These are phyloP conservation scores for Atkinsonella texensis DNA, from an alignment of 2,329 filamentous ascomycete species.

Conservation along the genomic window DNA sequence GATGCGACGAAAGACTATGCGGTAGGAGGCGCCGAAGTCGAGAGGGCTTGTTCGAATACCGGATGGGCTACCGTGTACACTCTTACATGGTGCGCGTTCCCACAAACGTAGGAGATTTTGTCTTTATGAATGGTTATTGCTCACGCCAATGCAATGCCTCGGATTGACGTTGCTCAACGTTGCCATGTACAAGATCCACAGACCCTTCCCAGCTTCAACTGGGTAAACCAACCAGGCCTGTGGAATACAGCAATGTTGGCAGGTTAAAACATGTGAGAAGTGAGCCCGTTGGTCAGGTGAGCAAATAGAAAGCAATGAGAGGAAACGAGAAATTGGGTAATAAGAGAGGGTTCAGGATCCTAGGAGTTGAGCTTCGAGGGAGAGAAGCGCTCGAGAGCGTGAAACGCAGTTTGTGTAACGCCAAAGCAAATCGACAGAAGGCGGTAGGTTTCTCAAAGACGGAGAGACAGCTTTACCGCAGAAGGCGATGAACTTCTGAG, in stretches of 20 bases:
- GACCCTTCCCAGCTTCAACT: not conserved
- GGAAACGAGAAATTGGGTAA: not conserved
- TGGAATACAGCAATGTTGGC: not conserved
- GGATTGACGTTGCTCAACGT: not conserved
- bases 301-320: not conserved
- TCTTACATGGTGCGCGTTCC: slow-evolving; percentile 10
- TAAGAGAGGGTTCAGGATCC: not conserved
- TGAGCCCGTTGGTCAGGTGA: no score
- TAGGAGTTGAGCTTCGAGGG: slow-evolving; percentile 7
- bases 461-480: not conserved
- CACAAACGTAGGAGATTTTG: not conserved
- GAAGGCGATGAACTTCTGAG: slow-evolving; percentile 8
- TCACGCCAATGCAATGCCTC: slow-evolving; percentile 1
- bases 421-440: slow-evolving; percentile 8
- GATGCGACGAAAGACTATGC: slow-evolving; percentile 1
- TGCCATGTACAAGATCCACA: not conserved
- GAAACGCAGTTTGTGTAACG: slow-evolving; percentile 16
- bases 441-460: slow-evolving; percentile 2
- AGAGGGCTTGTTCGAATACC: not conserved
- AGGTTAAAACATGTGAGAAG: not conserved
- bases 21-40: not conserved
- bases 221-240: not conserved
- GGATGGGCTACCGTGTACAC: not conserved
- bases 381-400: slow-evolving; percentile 11
- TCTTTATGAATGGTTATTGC: not conserved